Conservation (phyloP, 139 green algal species). For the Chlamydomonas applanata region DNA sequence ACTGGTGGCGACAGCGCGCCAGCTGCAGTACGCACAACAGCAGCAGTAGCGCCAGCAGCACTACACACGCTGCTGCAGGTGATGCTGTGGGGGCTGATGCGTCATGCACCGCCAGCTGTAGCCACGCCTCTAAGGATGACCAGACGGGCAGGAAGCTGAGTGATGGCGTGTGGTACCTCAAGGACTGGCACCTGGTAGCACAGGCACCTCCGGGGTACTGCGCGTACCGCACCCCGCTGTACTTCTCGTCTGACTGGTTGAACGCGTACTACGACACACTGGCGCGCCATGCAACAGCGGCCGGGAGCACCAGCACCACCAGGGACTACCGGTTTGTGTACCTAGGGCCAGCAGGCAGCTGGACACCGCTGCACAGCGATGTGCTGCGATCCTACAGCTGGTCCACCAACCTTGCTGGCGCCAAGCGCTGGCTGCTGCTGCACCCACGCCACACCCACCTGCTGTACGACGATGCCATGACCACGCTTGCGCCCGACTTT, state of each 20-base stretch:
- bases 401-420: constrained; percentile 73
- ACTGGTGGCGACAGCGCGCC: constrained; percentile 47
- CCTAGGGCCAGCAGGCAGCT: constrained; percentile 69
- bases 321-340: constrained; percentile 81
- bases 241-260: constrained; percentile 87
- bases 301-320: constrained; percentile 6
- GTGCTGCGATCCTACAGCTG: constrained; percentile 85
- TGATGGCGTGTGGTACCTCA: constrained; percentile 65
- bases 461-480: constrained; percentile 18
- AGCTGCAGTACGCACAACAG: background rate
- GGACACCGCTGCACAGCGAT: constrained; percentile 83
- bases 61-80: too few relatives aligned
- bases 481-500: constrained; percentile 32
- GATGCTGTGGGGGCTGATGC: too few relatives aligned
- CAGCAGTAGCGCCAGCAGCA: constrained; percentile 5
- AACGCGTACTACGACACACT: constrained; percentile 76
- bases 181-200: constrained; percentile 87
- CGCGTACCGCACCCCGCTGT: constrained; percentile 64
- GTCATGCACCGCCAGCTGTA: constrained; percentile 4
- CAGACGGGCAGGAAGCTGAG: too few relatives aligned
- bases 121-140: too few relatives aligned
- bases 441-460: constrained; percentile 58
- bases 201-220: background rate
- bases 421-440: constrained; percentile 79
- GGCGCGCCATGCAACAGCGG: background rate